A percentile compares a stretch with the other conserved stretches of the same genome.
These are phyloP conservation scores for Dactylellina drechsleri DNA, from an alignment of 2,329 filamentous ascomycete species.

Conservation along the genomic window DNA sequence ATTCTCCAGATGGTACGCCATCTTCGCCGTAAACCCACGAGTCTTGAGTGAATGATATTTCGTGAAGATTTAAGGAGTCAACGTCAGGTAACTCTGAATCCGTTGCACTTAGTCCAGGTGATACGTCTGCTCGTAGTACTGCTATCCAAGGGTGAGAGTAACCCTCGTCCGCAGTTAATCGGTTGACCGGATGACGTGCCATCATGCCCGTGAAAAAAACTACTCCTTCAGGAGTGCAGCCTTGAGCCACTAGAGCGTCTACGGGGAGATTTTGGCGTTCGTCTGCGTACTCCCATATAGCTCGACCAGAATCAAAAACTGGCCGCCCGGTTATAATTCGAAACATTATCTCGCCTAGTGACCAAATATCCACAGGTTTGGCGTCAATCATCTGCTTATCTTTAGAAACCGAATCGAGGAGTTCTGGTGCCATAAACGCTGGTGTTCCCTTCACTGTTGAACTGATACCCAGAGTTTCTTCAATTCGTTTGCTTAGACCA, in stretches of 20 bases:
- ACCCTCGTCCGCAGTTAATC: conserved; percentile 12
- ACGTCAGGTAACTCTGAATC: conserved; percentile 18
- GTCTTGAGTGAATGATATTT: conserved; percentile 11
- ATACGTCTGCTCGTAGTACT: neutral
- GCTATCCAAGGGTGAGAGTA: conserved; percentile 14
- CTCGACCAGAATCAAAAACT: conserved; percentile 13
- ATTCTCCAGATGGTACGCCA: conserved; percentile 11
- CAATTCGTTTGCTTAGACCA: conserved; percentile 52
- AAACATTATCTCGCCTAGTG: conserved; percentile 19
- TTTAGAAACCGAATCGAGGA: conserved; percentile 12
- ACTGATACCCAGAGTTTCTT: conserved; percentile 10
- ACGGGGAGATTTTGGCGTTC: neutral
- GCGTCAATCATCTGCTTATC: conserved; percentile 4
- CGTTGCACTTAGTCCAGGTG: conserved; percentile 6
- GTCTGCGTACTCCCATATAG: conserved; percentile 19
- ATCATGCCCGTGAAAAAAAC: conserved; percentile 7
- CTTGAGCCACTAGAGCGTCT: neutral
- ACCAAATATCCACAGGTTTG: conserved; percentile 24
- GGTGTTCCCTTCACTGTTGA: conserved; percentile 24
- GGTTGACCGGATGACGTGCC: neutral
- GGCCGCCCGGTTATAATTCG: conserved; percentile 1
- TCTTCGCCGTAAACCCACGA: conserved; percentile 4
- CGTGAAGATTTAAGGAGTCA: conserved; percentile 15
- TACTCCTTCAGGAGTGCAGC: neutral
- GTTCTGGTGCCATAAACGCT: conserved; percentile 29